Conservation (phyloP, 1,284 basidiomycete genomes). For the Pseudozyma flocculosa region DNA sequence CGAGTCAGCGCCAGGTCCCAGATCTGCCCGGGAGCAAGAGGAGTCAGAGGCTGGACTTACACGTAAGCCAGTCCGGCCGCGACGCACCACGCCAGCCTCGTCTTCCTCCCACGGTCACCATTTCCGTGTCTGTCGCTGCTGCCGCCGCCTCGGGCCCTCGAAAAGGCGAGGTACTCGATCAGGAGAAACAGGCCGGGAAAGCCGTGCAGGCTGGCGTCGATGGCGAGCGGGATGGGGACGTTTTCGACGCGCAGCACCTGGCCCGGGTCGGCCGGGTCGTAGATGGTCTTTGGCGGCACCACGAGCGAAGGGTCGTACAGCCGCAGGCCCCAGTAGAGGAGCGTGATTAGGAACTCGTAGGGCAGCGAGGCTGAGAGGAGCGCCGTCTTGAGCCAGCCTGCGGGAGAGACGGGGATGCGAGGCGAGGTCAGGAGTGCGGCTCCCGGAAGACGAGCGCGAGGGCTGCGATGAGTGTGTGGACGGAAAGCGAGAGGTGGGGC, state of each 20-base stretch:
- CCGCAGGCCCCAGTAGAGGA: slow-evolving; percentile 42
- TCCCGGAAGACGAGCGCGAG: slow-evolving; percentile 10
- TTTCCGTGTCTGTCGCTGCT: too few relatives aligned
- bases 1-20: too few relatives aligned
- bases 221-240: slow-evolving; percentile 24
- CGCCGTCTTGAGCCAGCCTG: too few relatives aligned
- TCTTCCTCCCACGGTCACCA: too few relatives aligned
- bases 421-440: background rate
- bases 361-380: slow-evolving; percentile 24
- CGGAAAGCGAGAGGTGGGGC: background rate
- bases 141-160: too few relatives aligned
- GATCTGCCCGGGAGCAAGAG: too few relatives aligned
- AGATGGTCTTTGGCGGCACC: slow-evolving; percentile 21
- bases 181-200: slow-evolving; percentile 40
- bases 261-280: slow-evolving; percentile 32
- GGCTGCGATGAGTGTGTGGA: slow-evolving; percentile 18
- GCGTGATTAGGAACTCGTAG: slow-evolving; percentile 33
- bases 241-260: slow-evolving; percentile 30
- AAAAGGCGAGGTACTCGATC: slow-evolving; percentile 27
- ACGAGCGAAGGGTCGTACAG: slow-evolving; percentile 30
- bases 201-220: slow-evolving; percentile 42
- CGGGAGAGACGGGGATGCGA: slow-evolving; percentile 7
- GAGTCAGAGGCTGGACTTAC: too few relatives aligned
- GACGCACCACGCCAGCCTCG: too few relatives aligned
- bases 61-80: too few relatives aligned